Percentiles rank a stretch among this genome's conserved stretches.
These are phyloP conservation scores for Cryphonectria nitschkei DNA, from an alignment of 2,329 filamentous ascomycete species.

Conservation along the genomic window DNA sequence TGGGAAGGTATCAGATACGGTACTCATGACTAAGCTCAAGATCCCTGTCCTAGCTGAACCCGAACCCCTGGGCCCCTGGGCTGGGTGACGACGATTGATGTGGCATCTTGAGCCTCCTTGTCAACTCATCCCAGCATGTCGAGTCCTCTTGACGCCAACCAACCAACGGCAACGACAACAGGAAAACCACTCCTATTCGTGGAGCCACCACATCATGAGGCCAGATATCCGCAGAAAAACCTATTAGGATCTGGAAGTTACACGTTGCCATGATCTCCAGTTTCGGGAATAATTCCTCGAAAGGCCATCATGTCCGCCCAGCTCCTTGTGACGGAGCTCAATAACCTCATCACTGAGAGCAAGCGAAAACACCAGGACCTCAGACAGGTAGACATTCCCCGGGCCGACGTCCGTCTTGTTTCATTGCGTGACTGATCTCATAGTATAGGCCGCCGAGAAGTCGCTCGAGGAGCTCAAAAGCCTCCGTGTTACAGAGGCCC, in stretches of 20 bases:
- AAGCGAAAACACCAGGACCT: conserved; percentile 93
- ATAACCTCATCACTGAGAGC: conserved; percentile 91
- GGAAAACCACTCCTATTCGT: neutral
- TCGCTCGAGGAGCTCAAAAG: conserved; percentile 87
- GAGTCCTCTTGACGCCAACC: neutral
- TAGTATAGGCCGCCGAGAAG: conserved; percentile 80
- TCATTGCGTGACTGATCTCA: neutral
- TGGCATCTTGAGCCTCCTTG: conserved; percentile 11
- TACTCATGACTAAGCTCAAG: neutral
- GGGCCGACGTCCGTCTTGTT: conserved; percentile 33
- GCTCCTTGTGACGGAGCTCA: conserved; percentile 84
- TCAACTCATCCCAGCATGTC: neutral
- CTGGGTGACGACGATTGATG: conserved; percentile 5
- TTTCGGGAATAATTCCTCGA: conserved; percentile 9
- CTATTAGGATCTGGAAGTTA: neutral
- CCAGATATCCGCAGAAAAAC: neutral
- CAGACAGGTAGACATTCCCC: conserved; percentile 62
- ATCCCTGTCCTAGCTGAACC: neutral
- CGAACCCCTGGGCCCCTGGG: conserved; percentile 2
- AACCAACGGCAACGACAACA: neutral
- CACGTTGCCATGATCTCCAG: conserved; percentile 12
- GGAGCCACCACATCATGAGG: neutral
- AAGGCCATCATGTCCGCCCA: conserved; percentile 78
- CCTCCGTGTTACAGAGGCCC: conserved; percentile 73
- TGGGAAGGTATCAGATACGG: neutral